Evolutionary conservation across 2,329 filamentous ascomycete species (phyloP).

Genomic region (Colletotrichum karsti): DNA sequence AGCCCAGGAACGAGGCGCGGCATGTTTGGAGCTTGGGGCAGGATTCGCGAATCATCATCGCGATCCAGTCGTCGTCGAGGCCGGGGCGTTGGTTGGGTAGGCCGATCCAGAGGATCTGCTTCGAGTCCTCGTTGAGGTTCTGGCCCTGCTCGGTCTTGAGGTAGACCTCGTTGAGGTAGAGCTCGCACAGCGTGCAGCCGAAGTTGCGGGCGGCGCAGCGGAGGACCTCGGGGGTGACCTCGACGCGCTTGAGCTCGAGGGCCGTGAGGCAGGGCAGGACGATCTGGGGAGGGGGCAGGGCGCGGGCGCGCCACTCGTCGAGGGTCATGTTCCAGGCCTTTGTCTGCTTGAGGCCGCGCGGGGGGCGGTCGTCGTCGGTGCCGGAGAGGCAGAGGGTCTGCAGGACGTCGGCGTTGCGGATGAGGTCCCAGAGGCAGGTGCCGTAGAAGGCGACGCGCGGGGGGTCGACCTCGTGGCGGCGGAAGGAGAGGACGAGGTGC

Average conservation of each 20-base stretch:
- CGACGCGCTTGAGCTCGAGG: constrained; percentile 53
- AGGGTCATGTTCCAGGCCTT: constrained; percentile 43
- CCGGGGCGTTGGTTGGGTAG: constrained; percentile 50
- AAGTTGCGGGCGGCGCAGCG: constrained; percentile 43
- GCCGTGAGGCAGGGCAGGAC: constrained; percentile 47
- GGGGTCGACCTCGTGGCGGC: constrained; percentile 50
- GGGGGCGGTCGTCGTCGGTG: constrained; percentile 49
- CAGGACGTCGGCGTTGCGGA: constrained; percentile 53
- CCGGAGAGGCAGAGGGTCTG: constrained; percentile 58
- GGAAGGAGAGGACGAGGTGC: constrained; percentile 55
- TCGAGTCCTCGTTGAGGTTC: constrained; percentile 41
- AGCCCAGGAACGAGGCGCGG: constrained; percentile 53
- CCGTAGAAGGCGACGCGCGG: constrained; percentile 44
- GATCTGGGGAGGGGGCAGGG: constrained; percentile 46
- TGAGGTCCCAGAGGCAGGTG: constrained; percentile 57
- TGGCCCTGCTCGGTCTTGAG: constrained; percentile 50
- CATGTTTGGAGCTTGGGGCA: constrained; percentile 47
- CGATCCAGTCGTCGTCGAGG: constrained; percentile 49
- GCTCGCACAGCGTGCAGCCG: constrained; percentile 49
- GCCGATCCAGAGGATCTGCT: constrained; percentile 53
- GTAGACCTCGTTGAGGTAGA: constrained; percentile 55
- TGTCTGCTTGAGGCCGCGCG: constrained; percentile 46
- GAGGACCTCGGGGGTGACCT: constrained; percentile 47
- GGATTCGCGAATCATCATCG: constrained; percentile 47
- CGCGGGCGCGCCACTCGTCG: constrained; percentile 49